phyloP scores from a whole-genome alignment of 768 basidiomycete genomes.

The Piloderma croceum region DNA sequence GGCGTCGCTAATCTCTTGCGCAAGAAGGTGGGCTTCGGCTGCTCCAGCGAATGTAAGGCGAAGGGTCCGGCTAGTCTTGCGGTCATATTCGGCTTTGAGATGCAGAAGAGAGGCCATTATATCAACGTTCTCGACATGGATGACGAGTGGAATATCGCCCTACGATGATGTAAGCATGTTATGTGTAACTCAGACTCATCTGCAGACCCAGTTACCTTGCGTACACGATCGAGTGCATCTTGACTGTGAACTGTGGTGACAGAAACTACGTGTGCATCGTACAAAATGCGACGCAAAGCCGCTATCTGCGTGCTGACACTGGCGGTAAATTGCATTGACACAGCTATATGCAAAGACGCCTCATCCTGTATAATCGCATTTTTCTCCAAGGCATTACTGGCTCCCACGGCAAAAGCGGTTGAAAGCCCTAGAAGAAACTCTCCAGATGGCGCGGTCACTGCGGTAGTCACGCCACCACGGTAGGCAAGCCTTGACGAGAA shows the following conservation, averaged over 20 bases:
- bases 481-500: constrained; percentile 59
- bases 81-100: constrained; percentile 64
- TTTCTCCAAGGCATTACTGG: constrained; percentile 49
- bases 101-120: constrained; percentile 65
- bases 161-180: constrained; percentile 15
- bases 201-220: too few relatives aligned
- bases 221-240: not conserved
- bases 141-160: constrained; percentile 61
- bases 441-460: constrained; percentile 45
- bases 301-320: constrained; percentile 68
- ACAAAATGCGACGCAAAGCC: constrained; percentile 54
- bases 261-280: constrained; percentile 15
- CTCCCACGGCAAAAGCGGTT: constrained; percentile 53
- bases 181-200: not conserved
- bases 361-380: constrained; percentile 57
- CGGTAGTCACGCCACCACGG: constrained; percentile 60
- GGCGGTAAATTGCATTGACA: constrained; percentile 35
- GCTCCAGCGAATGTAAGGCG: constrained; percentile 60
- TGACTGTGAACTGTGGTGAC: too few relatives aligned
- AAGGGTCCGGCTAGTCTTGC: constrained; percentile 50
- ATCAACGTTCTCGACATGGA: constrained; percentile 65
- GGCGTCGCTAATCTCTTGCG: constrained; percentile 59
- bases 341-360: constrained; percentile 56
- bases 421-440: constrained; percentile 56
- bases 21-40: constrained; percentile 59